These are phyloP conservation scores for Dalbergia cochinchinensis DNA, from an alignment of 306 rosid genomes.

Conservation along the genomic window DNA sequence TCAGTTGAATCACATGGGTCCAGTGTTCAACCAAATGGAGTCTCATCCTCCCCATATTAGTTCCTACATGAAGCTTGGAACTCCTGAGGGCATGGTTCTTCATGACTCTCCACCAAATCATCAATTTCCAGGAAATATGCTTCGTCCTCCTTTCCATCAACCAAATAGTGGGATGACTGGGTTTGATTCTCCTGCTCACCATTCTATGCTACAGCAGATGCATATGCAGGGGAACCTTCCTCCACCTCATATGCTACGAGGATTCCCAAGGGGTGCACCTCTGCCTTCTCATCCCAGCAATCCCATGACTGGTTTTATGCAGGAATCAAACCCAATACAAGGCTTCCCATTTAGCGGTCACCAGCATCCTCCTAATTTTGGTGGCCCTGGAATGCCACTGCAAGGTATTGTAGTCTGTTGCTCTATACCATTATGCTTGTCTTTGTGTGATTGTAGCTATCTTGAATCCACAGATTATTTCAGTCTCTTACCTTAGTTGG, in stretches of 20 bases:
- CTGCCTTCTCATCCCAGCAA: conserved; percentile 62
- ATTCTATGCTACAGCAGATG: conserved; percentile 81
- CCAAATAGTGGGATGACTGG: conserved; percentile 61
- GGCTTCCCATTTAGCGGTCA: conserved; percentile 65
- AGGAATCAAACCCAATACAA: conserved; percentile 71
- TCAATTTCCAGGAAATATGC: conserved; percentile 74
- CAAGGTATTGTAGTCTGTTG: conserved; percentile 65
- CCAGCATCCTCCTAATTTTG: conserved; percentile 68
- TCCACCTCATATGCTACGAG: conserved; percentile 74
- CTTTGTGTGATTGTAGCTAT: conserved; percentile 14
- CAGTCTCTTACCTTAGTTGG: background rate
- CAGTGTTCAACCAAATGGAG: conserved; percentile 69
- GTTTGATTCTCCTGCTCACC: conserved; percentile 72
- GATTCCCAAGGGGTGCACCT: conserved; percentile 73
- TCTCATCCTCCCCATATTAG: conserved; percentile 68
- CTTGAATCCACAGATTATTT: background rate
- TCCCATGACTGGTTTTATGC: conserved; percentile 68
- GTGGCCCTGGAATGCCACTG: conserved; percentile 68
- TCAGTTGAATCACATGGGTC: conserved; percentile 67
- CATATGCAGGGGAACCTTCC: conserved; percentile 72
- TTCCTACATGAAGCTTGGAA: conserved; percentile 68
- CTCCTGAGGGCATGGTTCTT: conserved; percentile 67
- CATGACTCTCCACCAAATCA: conserved; percentile 68
- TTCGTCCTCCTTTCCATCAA: conserved; percentile 82
- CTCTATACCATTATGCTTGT: background rate